phyloP scores from a whole-genome alignment of 2,329 filamentous ascomycete species.

The Phoma sp. region DNA sequence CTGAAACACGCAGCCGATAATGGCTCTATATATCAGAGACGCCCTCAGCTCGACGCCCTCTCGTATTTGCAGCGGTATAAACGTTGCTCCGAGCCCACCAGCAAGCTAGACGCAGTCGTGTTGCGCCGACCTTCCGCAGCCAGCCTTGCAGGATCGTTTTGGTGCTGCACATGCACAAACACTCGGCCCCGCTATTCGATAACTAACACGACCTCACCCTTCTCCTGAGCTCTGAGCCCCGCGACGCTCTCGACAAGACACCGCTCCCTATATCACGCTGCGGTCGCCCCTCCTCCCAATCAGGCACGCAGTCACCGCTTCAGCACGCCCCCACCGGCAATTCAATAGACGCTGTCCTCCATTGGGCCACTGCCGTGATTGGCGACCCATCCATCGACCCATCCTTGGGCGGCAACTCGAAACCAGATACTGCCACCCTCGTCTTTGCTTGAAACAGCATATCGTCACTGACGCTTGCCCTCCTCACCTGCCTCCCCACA shows the following conservation, averaged over 20 bases:
- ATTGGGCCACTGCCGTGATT: slow-evolving; percentile 44
- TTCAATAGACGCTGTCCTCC: slow-evolving; percentile 49
- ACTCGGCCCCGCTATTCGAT: slow-evolving; percentile 20
- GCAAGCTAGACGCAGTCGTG: slow-evolving; percentile 13
- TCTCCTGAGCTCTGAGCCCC: slow-evolving; percentile 28
- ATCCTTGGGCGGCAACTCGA: slow-evolving; percentile 46
- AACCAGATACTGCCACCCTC: slow-evolving; percentile 22
- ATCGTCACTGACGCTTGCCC: slow-evolving; percentile 1
- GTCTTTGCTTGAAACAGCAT: slow-evolving; percentile 1
- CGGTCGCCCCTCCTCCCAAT: slow-evolving; percentile 20
- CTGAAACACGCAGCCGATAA: slow-evolving; percentile 19
- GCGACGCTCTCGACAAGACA: slow-evolving; percentile 15
- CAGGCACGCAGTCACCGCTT: slow-evolving; percentile 28
- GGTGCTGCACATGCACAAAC: slow-evolving; percentile 25
- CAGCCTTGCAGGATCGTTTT: slow-evolving; percentile 29
- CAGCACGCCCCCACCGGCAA: slow-evolving; percentile 39
- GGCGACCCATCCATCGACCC: slow-evolving; percentile 42
- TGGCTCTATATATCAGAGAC: slow-evolving; percentile 15
- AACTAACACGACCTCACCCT: slow-evolving; percentile 30
- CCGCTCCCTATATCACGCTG: slow-evolving; percentile 18
- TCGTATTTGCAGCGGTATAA: slow-evolving; percentile 11
- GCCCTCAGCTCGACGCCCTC: slow-evolving; percentile 6
- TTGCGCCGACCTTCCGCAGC: slow-evolving; percentile 13
- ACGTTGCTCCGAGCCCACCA: slow-evolving; percentile 12
- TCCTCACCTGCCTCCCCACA: slow-evolving; percentile 1